These are phyloP conservation scores for Cordyceps javanica DNA, from an alignment of 2,329 filamentous ascomycete genomes.

Conservation along the genomic window DNA sequence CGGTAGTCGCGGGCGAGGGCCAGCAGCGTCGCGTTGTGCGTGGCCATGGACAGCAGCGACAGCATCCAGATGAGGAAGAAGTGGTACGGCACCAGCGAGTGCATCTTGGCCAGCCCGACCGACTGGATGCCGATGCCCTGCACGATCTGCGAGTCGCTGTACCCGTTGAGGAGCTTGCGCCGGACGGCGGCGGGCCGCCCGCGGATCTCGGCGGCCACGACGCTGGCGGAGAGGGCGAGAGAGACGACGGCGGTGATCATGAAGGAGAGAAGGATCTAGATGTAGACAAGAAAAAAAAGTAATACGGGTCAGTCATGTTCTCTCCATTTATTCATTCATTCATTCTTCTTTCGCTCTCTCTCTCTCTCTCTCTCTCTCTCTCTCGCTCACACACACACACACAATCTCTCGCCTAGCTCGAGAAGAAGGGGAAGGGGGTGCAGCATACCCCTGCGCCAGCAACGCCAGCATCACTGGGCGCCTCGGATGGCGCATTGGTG, in stretches of 20 bases:
- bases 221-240: conserved; percentile 46
- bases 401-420: no score
- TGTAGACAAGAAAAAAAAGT: no score
- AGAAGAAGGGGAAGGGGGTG: background rate
- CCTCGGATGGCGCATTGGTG: background rate
- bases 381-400: no score
- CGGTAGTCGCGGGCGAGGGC: conserved; percentile 60
- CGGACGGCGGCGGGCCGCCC: conserved; percentile 45
- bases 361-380: no score
- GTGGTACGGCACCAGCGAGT: conserved; percentile 57
- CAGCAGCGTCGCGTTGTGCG: conserved; percentile 59
- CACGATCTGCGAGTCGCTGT: conserved; percentile 63
- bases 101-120: conserved; percentile 54
- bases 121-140: conserved; percentile 63
- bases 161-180: conserved; percentile 58
- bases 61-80: conserved; percentile 69
- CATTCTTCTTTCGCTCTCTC: background rate
- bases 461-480: conserved; percentile 48
- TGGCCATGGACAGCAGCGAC: conserved; percentile 56
- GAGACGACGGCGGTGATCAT: conserved; percentile 57
- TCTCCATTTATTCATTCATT: no score
- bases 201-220: conserved; percentile 49
- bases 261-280: conserved; percentile 58
- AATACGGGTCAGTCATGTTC: no score
- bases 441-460: conserved; percentile 48